Evolutionary conservation across 805 yeast genomes (phyloP).

Genomic region (Zygotorulaspora chibaensis): DNA sequence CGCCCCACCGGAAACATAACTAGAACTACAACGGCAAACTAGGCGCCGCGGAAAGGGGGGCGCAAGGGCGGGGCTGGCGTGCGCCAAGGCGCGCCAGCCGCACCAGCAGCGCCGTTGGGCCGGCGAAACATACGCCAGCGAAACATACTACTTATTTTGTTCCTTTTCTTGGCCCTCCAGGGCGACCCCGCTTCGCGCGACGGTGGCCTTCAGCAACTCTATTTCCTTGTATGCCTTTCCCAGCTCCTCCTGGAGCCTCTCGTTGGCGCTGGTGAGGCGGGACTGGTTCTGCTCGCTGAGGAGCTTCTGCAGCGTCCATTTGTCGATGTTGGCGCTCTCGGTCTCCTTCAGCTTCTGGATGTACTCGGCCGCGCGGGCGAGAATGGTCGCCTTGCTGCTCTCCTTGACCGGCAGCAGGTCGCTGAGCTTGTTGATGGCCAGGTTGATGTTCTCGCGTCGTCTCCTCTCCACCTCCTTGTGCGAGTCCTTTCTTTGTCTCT

Average conservation of each 20-base stretch:
- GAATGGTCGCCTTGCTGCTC: slow-evolving; percentile 79
- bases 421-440: slow-evolving; percentile 79
- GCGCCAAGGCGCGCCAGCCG: no score
- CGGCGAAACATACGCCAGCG: no score
- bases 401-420: slow-evolving; percentile 76
- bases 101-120: no score
- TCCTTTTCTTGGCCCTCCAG: not conserved
- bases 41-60: no score
- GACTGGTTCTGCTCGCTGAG: slow-evolving; percentile 87
- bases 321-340: slow-evolving; percentile 84
- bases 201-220: slow-evolving; percentile 61
- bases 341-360: slow-evolving; percentile 86
- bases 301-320: slow-evolving; percentile 91
- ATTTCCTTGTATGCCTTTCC: slow-evolving; percentile 90
- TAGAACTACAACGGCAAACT: no score
- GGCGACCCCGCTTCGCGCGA: not conserved
- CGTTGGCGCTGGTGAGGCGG: slow-evolving; percentile 80
- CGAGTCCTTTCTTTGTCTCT: slow-evolving; percentile 67
- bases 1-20: no score
- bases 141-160: not conserved
- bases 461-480: slow-evolving; percentile 96
- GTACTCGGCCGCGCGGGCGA: slow-evolving; percentile 84
- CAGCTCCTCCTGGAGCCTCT: slow-evolving; percentile 79
- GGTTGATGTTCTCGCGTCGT: slow-evolving; percentile 82
- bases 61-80: no score